Evolutionary conservation across 257 asterid genomes (phyloP), one percentile per base, ranked within the genome.

Genomic region (Przewalskia tangutica): DNA sequence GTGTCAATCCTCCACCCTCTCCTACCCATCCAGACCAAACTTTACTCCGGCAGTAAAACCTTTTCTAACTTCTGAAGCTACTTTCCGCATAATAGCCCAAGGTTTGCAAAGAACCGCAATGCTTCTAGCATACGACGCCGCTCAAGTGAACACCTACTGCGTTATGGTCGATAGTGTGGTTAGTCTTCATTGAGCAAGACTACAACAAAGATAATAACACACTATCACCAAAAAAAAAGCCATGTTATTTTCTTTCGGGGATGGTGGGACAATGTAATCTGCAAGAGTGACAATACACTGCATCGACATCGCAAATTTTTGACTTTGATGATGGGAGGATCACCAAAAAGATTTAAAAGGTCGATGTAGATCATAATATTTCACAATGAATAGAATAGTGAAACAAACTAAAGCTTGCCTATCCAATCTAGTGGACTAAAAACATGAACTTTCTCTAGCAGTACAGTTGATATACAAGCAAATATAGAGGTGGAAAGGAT

Each of bases 101-200:
- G 32, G 32, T 27, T 27, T 27, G 32, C 32, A 27, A 2, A 1
- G 1, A 27, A 27, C 1, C 32, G 32, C 32, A 27, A 27, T 27
- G 32, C 32, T 27, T 27, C 32, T 27, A 27, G 32, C 32, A 27
- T 27, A 27, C 1, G 32, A 27, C 1, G 91, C 14, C 91, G 91
- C 62, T 93, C 97, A 81, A 67, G 79, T 93, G 95, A 50, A 89
- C 88, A 68, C 98, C 98, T 1, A 95, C 97, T 95, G 93, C 65
- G 14, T 54, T 16, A 80, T 8, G 82, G 60, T 82, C 58, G 38
- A 67, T 46, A n/a, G 42, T 6, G 36, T 44, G 46, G 20, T 36
- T 27, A 27, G 32, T 27, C 32, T 27, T 27, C 32, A 27, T 11
- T 7, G 27, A 7, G 9, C 1, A 51, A 38, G 76, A 66, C 51